phyloP scores from a whole-genome alignment of 2,329 filamentous ascomycete species.

The Verticillium nubilum region DNA sequence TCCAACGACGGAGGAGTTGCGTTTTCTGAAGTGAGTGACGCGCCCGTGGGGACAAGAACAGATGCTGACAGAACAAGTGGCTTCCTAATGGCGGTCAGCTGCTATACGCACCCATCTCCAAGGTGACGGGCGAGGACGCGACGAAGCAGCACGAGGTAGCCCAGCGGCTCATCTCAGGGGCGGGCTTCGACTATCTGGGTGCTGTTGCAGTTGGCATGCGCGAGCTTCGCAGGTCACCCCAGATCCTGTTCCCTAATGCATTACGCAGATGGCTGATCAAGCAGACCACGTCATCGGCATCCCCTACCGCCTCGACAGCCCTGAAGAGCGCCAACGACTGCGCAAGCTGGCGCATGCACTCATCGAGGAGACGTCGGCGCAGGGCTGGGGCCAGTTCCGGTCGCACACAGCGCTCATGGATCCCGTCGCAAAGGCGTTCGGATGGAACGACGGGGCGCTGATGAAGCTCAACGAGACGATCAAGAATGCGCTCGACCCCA shows the following conservation, averaged over 20 bases:
- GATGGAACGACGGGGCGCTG: conserved; percentile 31
- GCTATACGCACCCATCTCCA: conserved; percentile 29
- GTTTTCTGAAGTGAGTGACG: conserved; percentile 19
- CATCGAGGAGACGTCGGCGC: conserved; percentile 29
- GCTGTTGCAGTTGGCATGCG: conserved; percentile 22
- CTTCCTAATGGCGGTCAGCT: conserved; percentile 31
- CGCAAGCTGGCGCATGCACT: conserved; percentile 21
- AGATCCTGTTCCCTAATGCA: not conserved
- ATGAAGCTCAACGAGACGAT: conserved; percentile 37
- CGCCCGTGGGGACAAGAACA: not conserved
- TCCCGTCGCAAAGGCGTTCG: conserved; percentile 36
- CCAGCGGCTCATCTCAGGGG: conserved; percentile 16
- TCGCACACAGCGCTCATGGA: conserved; percentile 38
- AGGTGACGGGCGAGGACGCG: conserved; percentile 27
- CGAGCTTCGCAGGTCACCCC: conserved; percentile 17
- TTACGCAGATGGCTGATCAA: too few relatives aligned
- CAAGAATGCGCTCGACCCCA: conserved; percentile 36
- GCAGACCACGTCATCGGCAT: conserved; percentile 45
- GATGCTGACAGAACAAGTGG: conserved; percentile 24
- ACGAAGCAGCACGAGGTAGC: conserved; percentile 24
- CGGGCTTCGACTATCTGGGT: conserved; percentile 24
- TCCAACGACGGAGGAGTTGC: conserved; percentile 32
- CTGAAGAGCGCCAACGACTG: conserved; percentile 25
- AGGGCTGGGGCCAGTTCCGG: conserved; percentile 37
- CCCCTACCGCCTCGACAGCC: conserved; percentile 39